Evolutionary conservation across 176 grass and related monocot genomes (phyloP), one percentile per base, ranked within the genome.

Genomic region (Oryza meyeriana): DNA sequence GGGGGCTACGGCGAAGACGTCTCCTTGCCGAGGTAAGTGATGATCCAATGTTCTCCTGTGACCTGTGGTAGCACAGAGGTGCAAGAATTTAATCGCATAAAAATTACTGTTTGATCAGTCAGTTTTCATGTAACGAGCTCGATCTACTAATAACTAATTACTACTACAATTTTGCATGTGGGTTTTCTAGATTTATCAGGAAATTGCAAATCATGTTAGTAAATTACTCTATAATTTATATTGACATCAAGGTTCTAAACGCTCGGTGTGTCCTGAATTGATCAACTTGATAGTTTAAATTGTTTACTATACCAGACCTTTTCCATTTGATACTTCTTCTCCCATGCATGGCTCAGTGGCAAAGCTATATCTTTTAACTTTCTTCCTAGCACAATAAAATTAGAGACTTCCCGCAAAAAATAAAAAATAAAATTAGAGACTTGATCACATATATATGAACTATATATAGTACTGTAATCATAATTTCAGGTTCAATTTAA

Each of bases 11-110:
- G 84, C 10, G 55, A 65, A 81, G 88, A 86, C 63, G 67, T 85
- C 73, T 78, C 90, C 47, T 66, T 98, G 57, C 90, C 92, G 30
- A 35, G 68, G 95, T 98, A 93, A 91, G 88, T 59, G 32, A 66
- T 16, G 52, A 44, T 45, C 12, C 42, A 45, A 70, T 35, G 6
- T 47, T 82, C 12, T 17, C 16, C n/a, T 63, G 38, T 9, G 38
- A 8, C 10, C 9, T 4, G 22, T 29, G 10, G 6, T 47, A 22
- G 59, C 27, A 78, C 35, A 25, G 17, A 12, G 8, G 55, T 77
- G 34, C 24, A 62, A 77, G 52, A 22, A 57, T 57, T 22, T 57
- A 22, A n/a, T 57, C n/a, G 52, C 8, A 57, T 59, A 24, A 59
- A 59, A n/a, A 25, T 25, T 25, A 17, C 13, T 47, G 44, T 14